Percentiles rank a stretch among this genome's conserved stretches.
Conservation (phyloP, 2,329 filamentous ascomycete genomes). For the Leptographium galeiforme region DNA sequence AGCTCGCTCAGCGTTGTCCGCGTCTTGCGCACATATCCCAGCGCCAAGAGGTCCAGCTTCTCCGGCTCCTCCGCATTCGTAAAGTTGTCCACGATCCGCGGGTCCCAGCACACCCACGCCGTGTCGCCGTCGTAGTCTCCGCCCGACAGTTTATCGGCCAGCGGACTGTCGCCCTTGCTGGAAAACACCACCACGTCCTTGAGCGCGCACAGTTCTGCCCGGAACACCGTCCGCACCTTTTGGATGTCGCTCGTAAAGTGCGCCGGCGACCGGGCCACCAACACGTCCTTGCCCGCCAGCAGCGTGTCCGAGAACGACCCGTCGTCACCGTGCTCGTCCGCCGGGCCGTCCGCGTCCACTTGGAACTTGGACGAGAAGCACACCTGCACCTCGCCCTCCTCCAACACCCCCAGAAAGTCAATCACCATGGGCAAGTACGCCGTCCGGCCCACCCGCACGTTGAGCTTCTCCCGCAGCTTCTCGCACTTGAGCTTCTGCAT, state of each 20-base stretch:
- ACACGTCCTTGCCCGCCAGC: slow-evolving; percentile 43
- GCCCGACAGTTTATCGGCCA: slow-evolving; percentile 60
- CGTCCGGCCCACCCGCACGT: slow-evolving; percentile 47
- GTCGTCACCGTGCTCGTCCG: slow-evolving; percentile 29
- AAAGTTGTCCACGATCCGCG: slow-evolving; percentile 52
- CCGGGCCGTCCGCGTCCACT: slow-evolving; percentile 29
- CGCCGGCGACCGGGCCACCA: slow-evolving; percentile 58
- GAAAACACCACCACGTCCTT: slow-evolving; percentile 75
- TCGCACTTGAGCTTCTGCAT: slow-evolving; percentile 40
- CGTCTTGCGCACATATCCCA: slow-evolving; percentile 37
- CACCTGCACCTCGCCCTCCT: slow-evolving; percentile 54
- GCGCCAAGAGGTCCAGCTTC: slow-evolving; percentile 28
- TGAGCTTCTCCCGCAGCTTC: slow-evolving; percentile 39
- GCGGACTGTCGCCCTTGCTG: slow-evolving; percentile 41
- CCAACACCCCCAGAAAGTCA: slow-evolving; percentile 48
- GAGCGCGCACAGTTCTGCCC: slow-evolving; percentile 48
- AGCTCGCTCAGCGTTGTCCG: slow-evolving; percentile 33
- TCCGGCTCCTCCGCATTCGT: slow-evolving; percentile 39
- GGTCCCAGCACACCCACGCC: slow-evolving; percentile 69
- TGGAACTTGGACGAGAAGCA: slow-evolving; percentile 55
- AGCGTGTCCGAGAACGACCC: slow-evolving; percentile 32
- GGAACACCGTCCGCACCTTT: slow-evolving; percentile 45
- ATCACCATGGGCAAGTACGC: slow-evolving; percentile 53
- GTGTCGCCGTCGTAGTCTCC: slow-evolving; percentile 73
- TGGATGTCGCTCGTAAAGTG: slow-evolving; percentile 62